These are phyloP conservation scores for Chlorencoelia australis DNA, from an alignment of 2,329 filamentous ascomycete species.

Conservation along the genomic window DNA sequence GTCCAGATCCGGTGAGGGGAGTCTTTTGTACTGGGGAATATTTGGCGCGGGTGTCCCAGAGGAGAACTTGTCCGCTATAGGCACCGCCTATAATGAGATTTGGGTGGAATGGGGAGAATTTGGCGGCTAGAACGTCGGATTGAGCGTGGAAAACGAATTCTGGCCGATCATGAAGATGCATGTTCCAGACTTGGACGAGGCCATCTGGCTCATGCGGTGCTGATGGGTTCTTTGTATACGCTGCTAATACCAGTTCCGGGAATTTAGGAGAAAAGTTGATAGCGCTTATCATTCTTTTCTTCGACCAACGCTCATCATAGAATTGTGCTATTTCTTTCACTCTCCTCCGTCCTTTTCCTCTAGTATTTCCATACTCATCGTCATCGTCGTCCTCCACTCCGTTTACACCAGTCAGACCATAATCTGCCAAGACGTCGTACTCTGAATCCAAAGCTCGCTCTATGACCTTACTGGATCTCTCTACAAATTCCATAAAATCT, in stretches of 20 bases:
- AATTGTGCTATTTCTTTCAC: conserved; percentile 88
- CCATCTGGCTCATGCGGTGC: conserved; percentile 91
- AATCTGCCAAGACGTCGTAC: conserved; percentile 93
- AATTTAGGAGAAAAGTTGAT: conserved; percentile 95
- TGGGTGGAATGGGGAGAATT: conserved; percentile 97
- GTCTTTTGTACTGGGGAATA: conserved; percentile 91
- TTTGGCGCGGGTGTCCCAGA: conserved; percentile 92
- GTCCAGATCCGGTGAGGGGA: conserved; percentile 84
- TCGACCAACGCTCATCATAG: conserved; percentile 90
- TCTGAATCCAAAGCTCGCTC: conserved; percentile 91
- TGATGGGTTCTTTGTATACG: conserved; percentile 95
- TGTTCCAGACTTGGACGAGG: conserved; percentile 92
- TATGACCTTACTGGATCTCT: conserved; percentile 92
- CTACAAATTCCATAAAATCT: conserved; percentile 91
- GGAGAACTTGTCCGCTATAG: conserved; percentile 89
- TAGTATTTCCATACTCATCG: conserved; percentile 60
- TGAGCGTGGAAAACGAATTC: conserved; percentile 97
- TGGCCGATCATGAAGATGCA: conserved; percentile 84
- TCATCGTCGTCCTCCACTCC: conserved; percentile 76
- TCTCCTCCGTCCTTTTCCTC: conserved; percentile 60
- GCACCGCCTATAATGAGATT: conserved; percentile 93
- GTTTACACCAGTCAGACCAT: conserved; percentile 66
- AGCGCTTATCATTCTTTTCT: conserved; percentile 93
- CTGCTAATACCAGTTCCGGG: conserved; percentile 81
- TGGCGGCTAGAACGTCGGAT: conserved; percentile 88